Base-by-base conservation (phyloP, 352 stramenopile genomes). In the Pythium sp. region DNA sequence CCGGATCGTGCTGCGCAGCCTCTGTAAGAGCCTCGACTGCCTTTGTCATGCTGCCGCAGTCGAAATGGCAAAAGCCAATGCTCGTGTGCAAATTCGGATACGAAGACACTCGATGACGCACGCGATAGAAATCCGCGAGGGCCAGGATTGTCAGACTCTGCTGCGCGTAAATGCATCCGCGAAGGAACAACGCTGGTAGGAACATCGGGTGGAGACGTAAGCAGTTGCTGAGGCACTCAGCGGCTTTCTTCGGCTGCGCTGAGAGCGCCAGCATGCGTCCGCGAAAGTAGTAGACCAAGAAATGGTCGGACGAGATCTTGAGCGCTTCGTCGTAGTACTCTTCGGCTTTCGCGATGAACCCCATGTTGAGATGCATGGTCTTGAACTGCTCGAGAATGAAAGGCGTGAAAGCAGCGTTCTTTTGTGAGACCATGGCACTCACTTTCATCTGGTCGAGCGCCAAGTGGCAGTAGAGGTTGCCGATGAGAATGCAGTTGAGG, bases 401-500 rank as follows among this genome's bases (percentile, higher is more conserved):
- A 8, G 67, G 74, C 47, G 68, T 79, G 59, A 79, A 65, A 24
- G 53, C 51, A 1, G 71, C 60, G 6, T 60, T 64, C 26, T 79
- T 86, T 11, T 73, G 69, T 5, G 69, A 62, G 5, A 73, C 57
- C 0, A 22, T 69, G 2, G 78, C 69, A 32, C 64, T 80, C 5
- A 69, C 58, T 22, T 75, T 76, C 53, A 79, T 72, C n/a, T 88
- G 71, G 34, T 88, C 76, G 12, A 86, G 72, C 5, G 79, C 78
- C 0, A 84, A 56, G 20, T 88, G 78, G 47, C 78, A 89, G 69
- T 90, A 86, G 26, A 90, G 64, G 53, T 88, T 90, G 2, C 76
- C 82, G 0, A 90, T 74, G 24, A 84, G 59, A 2, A 88, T 47
- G 24, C 71, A 75, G 53, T 79, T 78, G 5, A 90, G 60, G 5